phyloP scores from a whole-genome alignment of 2,329 filamentous ascomycete genomes.

The Emmonsia crescens region DNA sequence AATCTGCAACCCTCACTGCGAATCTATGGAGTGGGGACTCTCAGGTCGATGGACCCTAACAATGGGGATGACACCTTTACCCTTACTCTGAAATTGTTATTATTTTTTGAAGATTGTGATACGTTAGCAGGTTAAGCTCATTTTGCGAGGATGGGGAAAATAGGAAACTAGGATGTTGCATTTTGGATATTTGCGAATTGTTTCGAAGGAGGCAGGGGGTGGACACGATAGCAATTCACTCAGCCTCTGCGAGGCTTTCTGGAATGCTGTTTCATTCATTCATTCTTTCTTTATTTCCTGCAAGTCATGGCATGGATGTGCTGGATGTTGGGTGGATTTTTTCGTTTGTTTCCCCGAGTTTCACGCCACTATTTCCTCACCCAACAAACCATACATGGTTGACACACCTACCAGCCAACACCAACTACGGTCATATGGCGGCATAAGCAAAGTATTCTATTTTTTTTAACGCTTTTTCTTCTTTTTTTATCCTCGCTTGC shows the following conservation, averaged over 20 bases:
- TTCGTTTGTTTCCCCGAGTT: background rate
- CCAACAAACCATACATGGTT: background rate
- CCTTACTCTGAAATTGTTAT: background rate
- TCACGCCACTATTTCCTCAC: background rate
- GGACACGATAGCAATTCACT: background rate
- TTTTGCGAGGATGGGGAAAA: background rate
- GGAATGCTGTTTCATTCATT: no score
- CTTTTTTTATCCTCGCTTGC: background rate
- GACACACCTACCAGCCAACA: background rate
- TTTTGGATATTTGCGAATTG: background rate
- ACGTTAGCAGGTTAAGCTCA: background rate
- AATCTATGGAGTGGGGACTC: background rate
- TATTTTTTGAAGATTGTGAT: background rate
- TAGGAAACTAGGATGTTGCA: background rate
- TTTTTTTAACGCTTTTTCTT: background rate
- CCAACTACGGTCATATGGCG: background rate
- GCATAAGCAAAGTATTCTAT: background rate
- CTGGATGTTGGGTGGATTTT: background rate
- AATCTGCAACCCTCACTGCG: background rate
- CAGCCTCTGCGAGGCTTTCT: background rate
- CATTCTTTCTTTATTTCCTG: background rate
- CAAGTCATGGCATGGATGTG: no score
- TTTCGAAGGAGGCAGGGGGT: background rate
- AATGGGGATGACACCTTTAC: background rate
- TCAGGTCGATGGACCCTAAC: background rate